Base-by-base conservation (phyloP, 768 basidiomycete genomes). In the Mycena metata region DNA sequence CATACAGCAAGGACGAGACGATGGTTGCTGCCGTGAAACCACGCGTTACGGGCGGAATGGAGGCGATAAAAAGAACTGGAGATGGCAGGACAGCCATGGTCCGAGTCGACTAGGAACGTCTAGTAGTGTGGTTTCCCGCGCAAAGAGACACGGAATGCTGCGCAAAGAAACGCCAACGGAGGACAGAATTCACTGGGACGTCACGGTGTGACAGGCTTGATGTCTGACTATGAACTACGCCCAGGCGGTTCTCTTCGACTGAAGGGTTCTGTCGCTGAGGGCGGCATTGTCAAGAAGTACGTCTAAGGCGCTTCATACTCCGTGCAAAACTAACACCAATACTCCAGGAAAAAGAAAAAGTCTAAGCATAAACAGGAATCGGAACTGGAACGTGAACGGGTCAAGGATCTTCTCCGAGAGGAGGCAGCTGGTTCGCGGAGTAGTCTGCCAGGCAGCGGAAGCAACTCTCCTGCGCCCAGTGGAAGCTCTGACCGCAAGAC, bases 201-300 rank as follows among this genome's bases (percentile, higher is more conserved):
- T 66, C 24, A 66, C 61, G 7, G 13, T 36, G 62, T 69, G 69
- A 67, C 68, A 30, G 51, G 35, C 66, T 50, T 62, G 80, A 95
- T 95, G 92, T 90, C 91, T 64, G 93, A 93, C 79, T 96, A 96
- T 80, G 89, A 92, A 82, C 84, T 92, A 80, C 90, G 90, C 78
- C 90, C 93, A 62, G 92, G 94, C 54, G 95, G 95, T 76, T 90
- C 93, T 72, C 91, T 96, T 78, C 96, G 95, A 79, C 86, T 96
- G 76, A 96, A 96, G 82, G 89, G 92, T n/a, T n/a, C n/a, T 41
- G 90, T 91, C 39, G 83, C 84, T 30, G 94, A 93, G 71, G 94
- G 92, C 64, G 92, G 93, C 4, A 85, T 92, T 64, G 89, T 90
- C 51, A 96, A 96, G 80, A 96, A 95, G 95, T 94, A 72, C 70